A percentile compares a stretch with the other conserved stretches of the same genome.
phyloP scores from a whole-genome alignment of 176 grass and related monocot genomes.

The Carex scoparia region DNA sequence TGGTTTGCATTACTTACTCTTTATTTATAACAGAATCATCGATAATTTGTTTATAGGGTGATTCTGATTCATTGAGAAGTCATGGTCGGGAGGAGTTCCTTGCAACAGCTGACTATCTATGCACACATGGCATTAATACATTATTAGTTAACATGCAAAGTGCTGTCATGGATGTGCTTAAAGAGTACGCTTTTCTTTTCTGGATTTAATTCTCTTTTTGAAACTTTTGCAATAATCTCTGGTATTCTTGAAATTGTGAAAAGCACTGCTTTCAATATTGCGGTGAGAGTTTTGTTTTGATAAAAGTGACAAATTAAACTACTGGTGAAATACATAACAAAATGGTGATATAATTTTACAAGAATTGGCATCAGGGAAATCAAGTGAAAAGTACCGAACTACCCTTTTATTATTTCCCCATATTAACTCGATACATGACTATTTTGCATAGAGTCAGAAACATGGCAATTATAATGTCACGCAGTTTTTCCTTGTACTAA shows the following conservation, averaged over 20 bases:
- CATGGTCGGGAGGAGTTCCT: constrained; percentile 70
- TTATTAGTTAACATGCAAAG: constrained; percentile 60
- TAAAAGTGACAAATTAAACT: background rate
- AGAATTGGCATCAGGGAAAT: background rate
- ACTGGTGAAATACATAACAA: background rate
- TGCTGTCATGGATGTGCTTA: constrained; percentile 67
- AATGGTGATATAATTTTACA: background rate
- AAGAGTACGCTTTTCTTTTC: constrained; percentile 64
- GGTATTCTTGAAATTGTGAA: background rate
- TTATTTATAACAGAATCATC: background rate
- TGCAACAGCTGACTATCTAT: constrained; percentile 77
- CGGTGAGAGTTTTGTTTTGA: background rate
- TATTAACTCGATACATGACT: background rate
- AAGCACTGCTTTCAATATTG: background rate
- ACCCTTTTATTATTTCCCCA: background rate
- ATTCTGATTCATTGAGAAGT: constrained; percentile 48
- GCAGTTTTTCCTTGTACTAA: background rate
- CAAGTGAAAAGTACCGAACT: background rate
- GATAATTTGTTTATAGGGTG: constrained; percentile 41
- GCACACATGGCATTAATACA: constrained; percentile 62
- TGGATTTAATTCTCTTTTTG: background rate
- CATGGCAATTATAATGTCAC: background rate
- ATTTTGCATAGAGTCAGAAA: background rate
- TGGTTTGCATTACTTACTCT: background rate
- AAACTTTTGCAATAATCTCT: background rate